These are phyloP conservation scores for Rhizopogon sp. DNA, from an alignment of 768 basidiomycete genomes.

Conservation along the genomic window DNA sequence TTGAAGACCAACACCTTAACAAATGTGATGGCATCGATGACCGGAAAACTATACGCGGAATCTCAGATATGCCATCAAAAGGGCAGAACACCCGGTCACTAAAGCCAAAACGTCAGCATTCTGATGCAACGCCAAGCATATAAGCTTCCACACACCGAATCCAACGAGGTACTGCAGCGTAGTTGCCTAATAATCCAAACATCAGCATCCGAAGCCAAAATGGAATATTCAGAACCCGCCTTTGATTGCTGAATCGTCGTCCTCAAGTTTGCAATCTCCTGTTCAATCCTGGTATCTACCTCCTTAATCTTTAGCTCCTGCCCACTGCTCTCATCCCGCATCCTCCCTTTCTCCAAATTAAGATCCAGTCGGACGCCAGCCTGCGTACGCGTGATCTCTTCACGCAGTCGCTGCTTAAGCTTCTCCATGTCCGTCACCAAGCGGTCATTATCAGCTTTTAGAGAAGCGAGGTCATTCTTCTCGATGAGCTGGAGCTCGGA, in stretches of 20 bases:
- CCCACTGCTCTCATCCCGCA: slow-evolving; percentile 86
- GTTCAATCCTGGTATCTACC: slow-evolving; percentile 95
- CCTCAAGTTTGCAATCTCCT: slow-evolving; percentile 84
- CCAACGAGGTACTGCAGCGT: slow-evolving; percentile 86
- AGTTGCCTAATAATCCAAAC: slow-evolving; percentile 49
- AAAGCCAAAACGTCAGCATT: slow-evolving; percentile 10
- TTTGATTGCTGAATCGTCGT: slow-evolving; percentile 85
- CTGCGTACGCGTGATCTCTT: slow-evolving; percentile 89
- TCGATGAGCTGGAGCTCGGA: slow-evolving; percentile 95
- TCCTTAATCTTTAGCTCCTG: slow-evolving; percentile 97
- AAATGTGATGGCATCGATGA: background rate
- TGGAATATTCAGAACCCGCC: slow-evolving; percentile 33
- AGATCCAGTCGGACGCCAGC: slow-evolving; percentile 91
- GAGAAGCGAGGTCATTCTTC: slow-evolving; percentile 92
- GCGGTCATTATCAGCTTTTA: slow-evolving; percentile 97
- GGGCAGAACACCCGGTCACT: slow-evolving; percentile 84
- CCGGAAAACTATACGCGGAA: slow-evolving; percentile 41
- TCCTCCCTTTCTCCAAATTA: slow-evolving; percentile 94
- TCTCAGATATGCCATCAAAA: slow-evolving; percentile 84
- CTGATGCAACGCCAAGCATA: background rate
- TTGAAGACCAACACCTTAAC: too few relatives aligned
- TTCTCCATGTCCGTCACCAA: slow-evolving; percentile 88
- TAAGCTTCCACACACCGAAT: slow-evolving; percentile 54
- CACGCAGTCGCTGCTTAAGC: slow-evolving; percentile 87
- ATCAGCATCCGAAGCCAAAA: background rate